A percentile compares a stretch with the other conserved stretches of the same genome.
Conservation (phyloP, 768 basidiomycete genomes). For the Naganishia onofrii region DNA sequence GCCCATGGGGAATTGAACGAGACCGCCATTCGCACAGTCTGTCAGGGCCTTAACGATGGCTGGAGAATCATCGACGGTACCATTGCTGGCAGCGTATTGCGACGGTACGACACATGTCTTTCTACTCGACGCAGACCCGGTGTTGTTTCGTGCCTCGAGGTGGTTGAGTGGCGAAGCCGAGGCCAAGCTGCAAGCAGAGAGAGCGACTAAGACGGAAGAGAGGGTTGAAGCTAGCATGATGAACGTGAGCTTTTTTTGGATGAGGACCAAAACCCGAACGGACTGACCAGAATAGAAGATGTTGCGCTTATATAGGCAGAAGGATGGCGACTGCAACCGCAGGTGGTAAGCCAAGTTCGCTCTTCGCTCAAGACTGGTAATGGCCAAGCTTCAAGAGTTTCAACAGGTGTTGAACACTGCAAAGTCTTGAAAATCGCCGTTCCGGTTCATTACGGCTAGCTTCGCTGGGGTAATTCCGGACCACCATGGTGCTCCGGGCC, state of each 20-base stretch:
- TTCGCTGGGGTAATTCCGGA: slow-evolving; percentile 3
- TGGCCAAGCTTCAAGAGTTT: background rate
- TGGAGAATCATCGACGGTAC: slow-evolving; percentile 36
- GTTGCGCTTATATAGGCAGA: background rate
- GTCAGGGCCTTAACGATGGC: slow-evolving; percentile 32
- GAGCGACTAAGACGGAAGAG: slow-evolving; percentile 18
- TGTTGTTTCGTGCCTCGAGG: slow-evolving; percentile 14
- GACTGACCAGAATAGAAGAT: background rate
- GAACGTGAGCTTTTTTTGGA: background rate
- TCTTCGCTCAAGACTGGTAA: background rate
- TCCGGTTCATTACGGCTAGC: slow-evolving; percentile 13
- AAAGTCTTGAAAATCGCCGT: background rate
- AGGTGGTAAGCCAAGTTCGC: background rate
- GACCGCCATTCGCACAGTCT: slow-evolving; percentile 34
- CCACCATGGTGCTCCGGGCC: background rate
- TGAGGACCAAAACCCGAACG: background rate
- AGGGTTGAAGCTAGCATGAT: slow-evolving; percentile 19
- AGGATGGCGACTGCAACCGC: background rate
- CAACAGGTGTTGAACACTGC: background rate
- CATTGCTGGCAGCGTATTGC: slow-evolving; percentile 13
- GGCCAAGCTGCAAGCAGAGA: slow-evolving; percentile 14
- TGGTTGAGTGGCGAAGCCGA: slow-evolving; percentile 16
- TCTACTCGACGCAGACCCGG: background rate
- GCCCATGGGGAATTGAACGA: slow-evolving; percentile 35
- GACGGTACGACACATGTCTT: slow-evolving; percentile 19